Percentiles rank a stretch among this genome's conserved stretches.
Evolutionary conservation across 108 stramenopile genomes (phyloP).

Genomic region (Fistulifera pelliculosa): DNA sequence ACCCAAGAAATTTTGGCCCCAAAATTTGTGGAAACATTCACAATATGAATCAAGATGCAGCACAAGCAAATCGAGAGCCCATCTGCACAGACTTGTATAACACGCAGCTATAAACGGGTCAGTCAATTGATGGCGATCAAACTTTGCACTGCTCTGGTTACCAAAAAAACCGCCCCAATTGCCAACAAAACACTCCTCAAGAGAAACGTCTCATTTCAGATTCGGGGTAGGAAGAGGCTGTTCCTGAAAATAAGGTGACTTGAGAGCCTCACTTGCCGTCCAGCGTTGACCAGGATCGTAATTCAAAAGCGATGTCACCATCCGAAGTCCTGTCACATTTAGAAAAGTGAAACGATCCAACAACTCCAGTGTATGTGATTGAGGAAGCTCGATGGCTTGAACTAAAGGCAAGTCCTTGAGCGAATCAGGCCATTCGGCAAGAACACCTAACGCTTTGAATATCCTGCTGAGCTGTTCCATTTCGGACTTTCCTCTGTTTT

Average conservation of each 20-base stretch:
- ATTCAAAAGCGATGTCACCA: conserved; percentile 39
- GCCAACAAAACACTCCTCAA: no score
- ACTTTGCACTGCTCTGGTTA: no score
- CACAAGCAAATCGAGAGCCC: no score
- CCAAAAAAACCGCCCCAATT: no score
- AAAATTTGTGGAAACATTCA: no score
- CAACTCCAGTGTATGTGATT: conserved; percentile 5
- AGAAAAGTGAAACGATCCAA: conserved; percentile 23
- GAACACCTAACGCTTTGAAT: conserved; percentile 48
- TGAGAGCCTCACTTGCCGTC: conserved; percentile 44
- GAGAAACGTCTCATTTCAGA: no score
- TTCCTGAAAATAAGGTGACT: conserved; percentile 34
- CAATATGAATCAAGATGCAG: no score
- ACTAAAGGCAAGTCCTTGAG: background rate
- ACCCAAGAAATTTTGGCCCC: no score
- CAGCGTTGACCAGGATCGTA: conserved; percentile 42
- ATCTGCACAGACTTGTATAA: no score
- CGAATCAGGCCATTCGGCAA: conserved; percentile 13
- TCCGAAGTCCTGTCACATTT: conserved; percentile 27
- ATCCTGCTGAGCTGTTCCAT: conserved; percentile 75
- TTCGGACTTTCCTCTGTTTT: conserved; percentile 51
- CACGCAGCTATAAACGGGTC: no score
- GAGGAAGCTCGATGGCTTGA: background rate
- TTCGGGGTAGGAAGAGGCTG: conserved; percentile 15
- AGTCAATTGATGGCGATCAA: no score